These are phyloP conservation scores for Ustilago bromivora DNA, from an alignment of 1,284 basidiomycete species.

Conservation along the genomic window DNA sequence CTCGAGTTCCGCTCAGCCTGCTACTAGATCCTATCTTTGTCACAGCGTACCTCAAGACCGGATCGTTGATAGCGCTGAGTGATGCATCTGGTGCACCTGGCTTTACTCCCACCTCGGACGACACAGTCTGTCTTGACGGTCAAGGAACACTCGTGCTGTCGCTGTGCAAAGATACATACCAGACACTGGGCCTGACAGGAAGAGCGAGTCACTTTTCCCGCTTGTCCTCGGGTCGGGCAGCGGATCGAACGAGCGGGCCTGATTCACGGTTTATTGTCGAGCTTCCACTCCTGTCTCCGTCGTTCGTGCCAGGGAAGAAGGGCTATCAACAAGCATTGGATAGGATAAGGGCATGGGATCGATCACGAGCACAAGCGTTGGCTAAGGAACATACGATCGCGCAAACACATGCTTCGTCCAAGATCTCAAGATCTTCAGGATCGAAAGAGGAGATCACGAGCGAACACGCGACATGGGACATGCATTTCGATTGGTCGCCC, in stretches of 20 bases:
- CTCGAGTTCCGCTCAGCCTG: conserved; percentile 54
- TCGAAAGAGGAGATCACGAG: conserved; percentile 6
- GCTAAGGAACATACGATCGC: conserved; percentile 18
- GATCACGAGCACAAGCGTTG: conserved; percentile 21
- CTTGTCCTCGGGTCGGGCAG: conserved; percentile 60
- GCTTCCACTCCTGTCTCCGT: conserved; percentile 56
- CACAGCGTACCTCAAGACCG: conserved; percentile 55
- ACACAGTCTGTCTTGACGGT: conserved; percentile 62
- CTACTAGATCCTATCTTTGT: conserved; percentile 65
- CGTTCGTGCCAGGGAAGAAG: conserved; percentile 63
- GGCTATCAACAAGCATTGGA: conserved; percentile 60
- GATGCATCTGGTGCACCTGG: conserved; percentile 19
- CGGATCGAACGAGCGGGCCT: conserved; percentile 58
- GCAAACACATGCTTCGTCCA: conserved; percentile 28
- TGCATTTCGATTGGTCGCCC: conserved; percentile 51
- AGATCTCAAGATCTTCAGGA: conserved; percentile 6
- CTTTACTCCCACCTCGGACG: conserved; percentile 50
- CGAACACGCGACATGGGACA: conserved; percentile 49
- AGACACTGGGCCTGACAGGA: conserved; percentile 64
- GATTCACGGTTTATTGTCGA: conserved; percentile 61
- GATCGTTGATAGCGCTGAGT: conserved; percentile 58
- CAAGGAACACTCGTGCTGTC: conserved; percentile 64
- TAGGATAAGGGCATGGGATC: conserved; percentile 58
- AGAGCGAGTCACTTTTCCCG: conserved; percentile 58
- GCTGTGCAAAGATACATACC: conserved; percentile 66